Evolutionary conservation across 768 basidiomycete genomes (phyloP).

Genomic region (Paxillus ammoniavirescens): DNA sequence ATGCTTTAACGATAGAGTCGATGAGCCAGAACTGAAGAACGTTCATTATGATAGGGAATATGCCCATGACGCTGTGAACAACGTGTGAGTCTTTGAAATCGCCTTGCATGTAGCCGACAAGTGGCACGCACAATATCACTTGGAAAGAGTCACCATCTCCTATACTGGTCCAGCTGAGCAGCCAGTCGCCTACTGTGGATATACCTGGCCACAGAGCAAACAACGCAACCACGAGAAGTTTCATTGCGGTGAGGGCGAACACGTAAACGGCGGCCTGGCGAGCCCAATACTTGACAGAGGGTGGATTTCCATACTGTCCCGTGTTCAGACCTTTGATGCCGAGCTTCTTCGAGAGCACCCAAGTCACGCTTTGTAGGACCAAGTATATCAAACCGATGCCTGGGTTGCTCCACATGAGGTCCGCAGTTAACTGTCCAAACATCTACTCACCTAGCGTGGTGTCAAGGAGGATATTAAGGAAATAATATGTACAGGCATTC

Average conservation of each 20-base stretch:
- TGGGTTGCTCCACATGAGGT: constrained; percentile 30
- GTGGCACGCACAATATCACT: constrained; percentile 70
- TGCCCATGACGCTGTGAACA: constrained; percentile 71
- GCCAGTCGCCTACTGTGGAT: constrained; percentile 79
- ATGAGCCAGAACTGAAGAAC: constrained; percentile 93
- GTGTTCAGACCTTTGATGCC: constrained; percentile 76
- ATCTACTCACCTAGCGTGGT: constrained; percentile 57
- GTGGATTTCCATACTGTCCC: constrained; percentile 87
- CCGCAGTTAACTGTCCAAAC: not conserved
- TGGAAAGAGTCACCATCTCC: constrained; percentile 63
- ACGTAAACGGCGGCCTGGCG: constrained; percentile 84
- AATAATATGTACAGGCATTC: constrained; percentile 91
- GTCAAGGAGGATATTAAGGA: constrained; percentile 90
- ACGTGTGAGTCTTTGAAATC: constrained; percentile 13
- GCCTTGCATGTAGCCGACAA: not conserved
- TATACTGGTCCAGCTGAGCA: constrained; percentile 74
- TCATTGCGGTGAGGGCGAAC: constrained; percentile 80
- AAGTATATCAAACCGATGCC: constrained; percentile 85
- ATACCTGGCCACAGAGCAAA: constrained; percentile 71
- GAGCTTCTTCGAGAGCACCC: constrained; percentile 60
- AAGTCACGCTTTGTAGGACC: constrained; percentile 61
- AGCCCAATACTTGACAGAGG: constrained; percentile 67
- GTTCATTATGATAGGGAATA: constrained; percentile 90
- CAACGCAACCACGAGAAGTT: constrained; percentile 79
- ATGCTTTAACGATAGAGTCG: constrained; percentile 87